Percentiles rank a stretch among this genome's conserved stretches.
Evolutionary conservation across 1,284 basidiomycete genomes (phyloP).

Genomic region (Cutaneotrichosporon dermatis): DNA sequence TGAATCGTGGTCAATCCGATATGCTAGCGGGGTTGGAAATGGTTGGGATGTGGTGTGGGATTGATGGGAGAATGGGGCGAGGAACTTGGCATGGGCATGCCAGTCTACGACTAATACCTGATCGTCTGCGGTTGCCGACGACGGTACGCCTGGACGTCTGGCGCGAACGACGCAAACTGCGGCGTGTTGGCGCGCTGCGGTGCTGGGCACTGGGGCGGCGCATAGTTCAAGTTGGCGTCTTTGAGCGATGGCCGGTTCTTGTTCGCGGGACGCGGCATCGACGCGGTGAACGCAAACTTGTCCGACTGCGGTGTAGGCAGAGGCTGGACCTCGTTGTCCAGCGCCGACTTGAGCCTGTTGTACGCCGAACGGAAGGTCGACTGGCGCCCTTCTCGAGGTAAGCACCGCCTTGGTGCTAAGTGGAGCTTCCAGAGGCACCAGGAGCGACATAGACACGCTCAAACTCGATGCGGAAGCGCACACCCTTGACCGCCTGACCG

Average conservation of each 20-base stretch:
- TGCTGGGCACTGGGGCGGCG: slow-evolving; percentile 9
- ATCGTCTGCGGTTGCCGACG: slow-evolving; percentile 7
- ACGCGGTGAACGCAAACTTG: slow-evolving; percentile 3
- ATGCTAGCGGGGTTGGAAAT: background rate
- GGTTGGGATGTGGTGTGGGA: background rate
- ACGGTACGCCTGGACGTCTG: slow-evolving; percentile 3
- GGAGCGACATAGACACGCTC: slow-evolving; percentile 28
- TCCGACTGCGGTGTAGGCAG: background rate
- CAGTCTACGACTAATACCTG: slow-evolving; percentile 1
- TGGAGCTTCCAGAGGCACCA: slow-evolving; percentile 16
- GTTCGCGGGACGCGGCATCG: slow-evolving; percentile 5
- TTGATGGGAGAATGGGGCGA: too few relatives aligned
- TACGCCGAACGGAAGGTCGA: slow-evolving; percentile 43
- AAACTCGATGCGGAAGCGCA: slow-evolving; percentile 47
- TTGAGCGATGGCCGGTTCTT: slow-evolving; percentile 7
- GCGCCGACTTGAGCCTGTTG: slow-evolving; percentile 9
- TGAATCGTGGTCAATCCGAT: background rate
- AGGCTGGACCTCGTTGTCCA: slow-evolving; percentile 10
- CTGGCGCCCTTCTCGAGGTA: slow-evolving; percentile 48
- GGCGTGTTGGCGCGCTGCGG: slow-evolving; percentile 16
- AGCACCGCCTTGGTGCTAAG: slow-evolving; percentile 43
- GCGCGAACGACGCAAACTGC: slow-evolving; percentile 7
- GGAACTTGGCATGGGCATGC: too few relatives aligned
- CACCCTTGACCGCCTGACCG: slow-evolving; percentile 36
- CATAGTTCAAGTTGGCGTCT: slow-evolving; percentile 7